Base-by-base conservation (phyloP, 805 yeast species). In the Saccharomyces cerevisiae region DNA sequence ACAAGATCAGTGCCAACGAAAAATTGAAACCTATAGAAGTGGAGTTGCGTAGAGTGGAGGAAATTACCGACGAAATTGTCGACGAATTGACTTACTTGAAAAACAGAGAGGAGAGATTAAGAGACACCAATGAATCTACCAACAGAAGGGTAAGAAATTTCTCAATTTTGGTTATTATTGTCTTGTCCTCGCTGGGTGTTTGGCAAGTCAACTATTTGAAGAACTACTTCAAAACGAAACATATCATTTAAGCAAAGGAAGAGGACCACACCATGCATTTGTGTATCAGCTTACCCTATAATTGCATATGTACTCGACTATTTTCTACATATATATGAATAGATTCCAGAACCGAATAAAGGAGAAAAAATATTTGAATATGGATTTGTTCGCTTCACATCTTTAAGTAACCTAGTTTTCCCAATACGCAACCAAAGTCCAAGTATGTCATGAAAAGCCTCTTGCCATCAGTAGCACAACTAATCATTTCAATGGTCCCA, bases 61-160 rank as follows among this genome's bases (percentile, higher is more conserved):
- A 87, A 68, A 72, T 89, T 72, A 81, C 95, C 50, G 86, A 82
- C 61, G 98, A 94, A 75, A 80, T 94, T 64, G 79, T 78, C 55
- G 76, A 74, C 57, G 96, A 91, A 67, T 77, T 94, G 70, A 85
- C 83, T 58, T 94, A 92, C 73, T 80, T 94, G 75, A 85, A 85
- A 66, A 74, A 73, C 56, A 87, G 99, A 74, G 99, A 94, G 74
- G 92, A 85, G 72, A 82, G 89, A 72, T 79, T 94, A 73, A 87
- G 99, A 76, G 95, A 94, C 71, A 94, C 99, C 51, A 94, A 94
- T 73, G 99, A 94, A 76, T 85, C 95, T 47, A 94, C 99, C 51
- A 94, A 94, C 74, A 79, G 85, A 62, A 84, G 99, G 70, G 97
- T 92, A 55, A 85, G 89, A 75, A 83, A 85, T 74, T 94, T 94